Percentiles rank a stretch among this genome's conserved stretches.
Conservation (phyloP, 1,284 basidiomycete species). For the Mycena sp. region DNA sequence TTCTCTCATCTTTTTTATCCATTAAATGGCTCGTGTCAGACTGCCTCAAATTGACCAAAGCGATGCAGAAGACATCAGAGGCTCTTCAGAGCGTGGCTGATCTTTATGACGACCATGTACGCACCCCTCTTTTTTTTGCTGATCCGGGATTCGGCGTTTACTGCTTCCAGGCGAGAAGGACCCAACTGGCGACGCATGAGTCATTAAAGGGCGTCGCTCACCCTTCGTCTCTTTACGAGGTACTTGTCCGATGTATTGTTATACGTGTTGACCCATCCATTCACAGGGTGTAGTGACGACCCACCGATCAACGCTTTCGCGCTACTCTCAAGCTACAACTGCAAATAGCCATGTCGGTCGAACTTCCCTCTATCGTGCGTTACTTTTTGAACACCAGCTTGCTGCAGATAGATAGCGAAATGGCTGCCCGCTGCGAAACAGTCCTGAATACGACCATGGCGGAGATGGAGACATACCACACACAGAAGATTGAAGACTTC, state of each 20-base stretch:
- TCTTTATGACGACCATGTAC: slow-evolving; percentile 80
- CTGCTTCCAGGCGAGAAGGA: slow-evolving; percentile 66
- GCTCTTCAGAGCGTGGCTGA: slow-evolving; percentile 79
- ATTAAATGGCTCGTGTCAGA: slow-evolving; percentile 52
- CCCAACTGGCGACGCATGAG: slow-evolving; percentile 79
- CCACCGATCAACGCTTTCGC: slow-evolving; percentile 70
- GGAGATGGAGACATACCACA: slow-evolving; percentile 85
- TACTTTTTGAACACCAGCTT: slow-evolving; percentile 6
- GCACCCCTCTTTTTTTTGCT: neutral
- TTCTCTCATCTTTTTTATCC: neutral
- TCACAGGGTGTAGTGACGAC: slow-evolving; percentile 75
- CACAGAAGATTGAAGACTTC: slow-evolving; percentile 79
- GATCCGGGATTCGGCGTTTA: neutral
- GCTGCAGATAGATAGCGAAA: slow-evolving; percentile 65
- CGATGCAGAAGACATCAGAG: slow-evolving; percentile 81
- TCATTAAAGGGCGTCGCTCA: slow-evolving; percentile 78
- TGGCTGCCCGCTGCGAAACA: slow-evolving; percentile 83
- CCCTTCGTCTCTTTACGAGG: slow-evolving; percentile 75
- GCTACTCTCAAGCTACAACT: slow-evolving; percentile 70
- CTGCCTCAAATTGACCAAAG: slow-evolving; percentile 80
- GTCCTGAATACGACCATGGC: slow-evolving; percentile 89
- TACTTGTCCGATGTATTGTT: slow-evolving; percentile 39
- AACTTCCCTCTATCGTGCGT: slow-evolving; percentile 5
- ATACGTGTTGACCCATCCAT: neutral
- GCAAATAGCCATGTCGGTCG: slow-evolving; percentile 45